A percentile compares a stretch with the other conserved stretches of the same genome.
Evolutionary conservation across 306 rosid species (phyloP).

Genomic region (Cicer chorassanicum): DNA sequence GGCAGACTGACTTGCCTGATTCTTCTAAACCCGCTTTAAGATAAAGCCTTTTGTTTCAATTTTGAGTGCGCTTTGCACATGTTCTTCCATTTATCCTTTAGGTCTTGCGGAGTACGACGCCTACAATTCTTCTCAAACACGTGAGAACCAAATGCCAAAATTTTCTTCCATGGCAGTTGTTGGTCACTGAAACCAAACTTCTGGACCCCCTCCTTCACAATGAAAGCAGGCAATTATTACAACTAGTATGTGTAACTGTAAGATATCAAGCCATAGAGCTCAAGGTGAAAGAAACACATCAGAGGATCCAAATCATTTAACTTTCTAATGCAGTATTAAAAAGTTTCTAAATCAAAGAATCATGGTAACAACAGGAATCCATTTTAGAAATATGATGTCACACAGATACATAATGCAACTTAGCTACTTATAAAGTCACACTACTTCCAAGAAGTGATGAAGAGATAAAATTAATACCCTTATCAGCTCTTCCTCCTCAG

Average conservation of each 20-base stretch:
- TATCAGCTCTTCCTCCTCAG: conserved; percentile 65
- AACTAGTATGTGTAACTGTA: neutral
- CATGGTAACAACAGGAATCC: conserved; percentile 6
- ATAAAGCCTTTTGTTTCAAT: conserved; percentile 34
- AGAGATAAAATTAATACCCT: conserved; percentile 49
- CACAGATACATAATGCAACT: conserved; percentile 29
- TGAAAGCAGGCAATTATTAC: conserved; percentile 26
- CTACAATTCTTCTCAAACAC: conserved; percentile 50
- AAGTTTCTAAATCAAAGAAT: conserved; percentile 24
- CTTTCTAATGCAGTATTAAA: conserved; percentile 26
- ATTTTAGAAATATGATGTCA: neutral
- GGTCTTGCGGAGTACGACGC: conserved; percentile 55
- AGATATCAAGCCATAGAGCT: conserved; percentile 16
- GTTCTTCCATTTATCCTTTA: conserved; percentile 76
- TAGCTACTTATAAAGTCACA: conserved; percentile 10
- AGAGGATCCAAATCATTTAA: conserved; percentile 17
- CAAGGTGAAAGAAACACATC: conserved; percentile 24
- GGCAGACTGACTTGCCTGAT: conserved; percentile 7
- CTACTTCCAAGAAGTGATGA: conserved; percentile 24
- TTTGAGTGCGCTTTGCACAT: conserved; percentile 50
- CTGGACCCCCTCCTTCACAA: conserved; percentile 64
- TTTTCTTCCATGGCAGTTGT: conserved; percentile 61
- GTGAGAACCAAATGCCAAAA: conserved; percentile 60
- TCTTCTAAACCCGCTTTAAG: neutral
- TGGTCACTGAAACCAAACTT: conserved; percentile 43